A percentile compares a stretch with the other conserved stretches of the same genome.
Conservation (phyloP, 345 rosid species). For the Citrus hindsii region DNA sequence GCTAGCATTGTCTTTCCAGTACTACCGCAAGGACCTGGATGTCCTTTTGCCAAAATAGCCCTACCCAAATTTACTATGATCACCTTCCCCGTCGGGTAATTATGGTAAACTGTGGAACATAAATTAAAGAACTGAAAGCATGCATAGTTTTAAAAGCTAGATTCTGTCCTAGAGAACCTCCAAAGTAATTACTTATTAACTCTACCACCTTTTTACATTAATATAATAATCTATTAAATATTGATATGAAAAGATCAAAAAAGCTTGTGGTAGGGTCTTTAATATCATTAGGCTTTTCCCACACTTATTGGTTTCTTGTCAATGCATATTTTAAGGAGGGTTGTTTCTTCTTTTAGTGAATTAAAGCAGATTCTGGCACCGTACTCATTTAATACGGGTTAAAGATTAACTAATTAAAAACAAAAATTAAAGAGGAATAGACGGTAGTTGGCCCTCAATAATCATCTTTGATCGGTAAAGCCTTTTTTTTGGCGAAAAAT, state of each 20-base stretch:
- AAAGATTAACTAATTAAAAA: background rate
- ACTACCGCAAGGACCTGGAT: background rate
- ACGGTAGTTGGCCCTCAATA: background rate
- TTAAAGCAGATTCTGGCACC: slow-evolving; percentile 16
- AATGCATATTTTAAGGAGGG: background rate
- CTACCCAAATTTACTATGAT: background rate
- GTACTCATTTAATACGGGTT: background rate
- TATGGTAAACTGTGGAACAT: background rate
- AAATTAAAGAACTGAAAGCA: background rate
- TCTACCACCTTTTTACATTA: background rate
- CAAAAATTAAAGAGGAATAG: background rate
- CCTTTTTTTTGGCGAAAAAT: background rate
- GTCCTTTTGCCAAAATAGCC: background rate
- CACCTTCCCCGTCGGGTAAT: background rate
- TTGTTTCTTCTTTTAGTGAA: slow-evolving; percentile 13
- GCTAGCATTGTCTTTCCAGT: background rate
- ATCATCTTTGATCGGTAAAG: background rate
- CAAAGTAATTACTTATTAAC: background rate
- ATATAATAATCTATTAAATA: background rate
- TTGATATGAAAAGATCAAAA: background rate
- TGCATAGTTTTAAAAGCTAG: background rate
- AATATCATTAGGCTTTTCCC: slow-evolving; percentile 7
- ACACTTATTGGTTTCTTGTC: slow-evolving; percentile 3
- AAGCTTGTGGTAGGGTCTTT: background rate
- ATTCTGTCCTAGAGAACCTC: background rate